A percentile compares a stretch with the other conserved stretches of the same genome.
Conservation (phyloP, 2,329 filamentous ascomycete species). For the Macrophomina phaseolina region DNA sequence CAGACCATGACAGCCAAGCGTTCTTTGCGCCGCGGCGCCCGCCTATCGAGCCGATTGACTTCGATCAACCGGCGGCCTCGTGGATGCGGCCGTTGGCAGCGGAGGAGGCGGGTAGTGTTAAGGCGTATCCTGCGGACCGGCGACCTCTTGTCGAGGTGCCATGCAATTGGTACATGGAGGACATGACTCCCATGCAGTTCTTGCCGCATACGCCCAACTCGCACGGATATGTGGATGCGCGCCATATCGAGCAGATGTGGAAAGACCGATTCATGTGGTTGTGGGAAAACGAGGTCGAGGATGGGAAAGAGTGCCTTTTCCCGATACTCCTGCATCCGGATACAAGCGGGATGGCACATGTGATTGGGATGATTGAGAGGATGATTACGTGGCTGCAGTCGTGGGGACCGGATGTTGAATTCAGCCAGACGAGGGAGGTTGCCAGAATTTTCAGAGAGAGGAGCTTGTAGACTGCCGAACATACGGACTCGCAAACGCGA, state of each 20-base stretch:
- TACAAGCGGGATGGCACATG: constrained; percentile 65
- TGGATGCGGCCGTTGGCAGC: constrained; percentile 54
- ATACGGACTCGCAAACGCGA: no score
- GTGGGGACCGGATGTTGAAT: constrained; percentile 54
- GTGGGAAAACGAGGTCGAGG: constrained; percentile 43
- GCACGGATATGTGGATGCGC: constrained; percentile 63
- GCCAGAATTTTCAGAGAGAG: not conserved
- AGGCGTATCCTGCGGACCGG: constrained; percentile 32
- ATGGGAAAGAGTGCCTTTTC: constrained; percentile 50
- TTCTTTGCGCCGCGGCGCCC: constrained; percentile 54
- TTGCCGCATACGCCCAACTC: constrained; percentile 57
- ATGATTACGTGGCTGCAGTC: constrained; percentile 58
- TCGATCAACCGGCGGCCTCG: constrained; percentile 40
- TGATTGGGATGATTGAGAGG: constrained; percentile 63
- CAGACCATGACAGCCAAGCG: constrained; percentile 57
- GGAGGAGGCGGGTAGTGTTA: not conserved
- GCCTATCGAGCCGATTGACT: constrained; percentile 50
- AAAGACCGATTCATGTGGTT: constrained; percentile 64
- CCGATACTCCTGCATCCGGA: constrained; percentile 63
- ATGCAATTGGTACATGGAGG: constrained; percentile 59
- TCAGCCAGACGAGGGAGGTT: constrained; percentile 31
- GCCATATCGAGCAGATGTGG: constrained; percentile 66
- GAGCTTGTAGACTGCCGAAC: not conserved
- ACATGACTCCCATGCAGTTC: constrained; percentile 58
- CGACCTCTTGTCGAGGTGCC: constrained; percentile 55